phyloP scores from a whole-genome alignment of 768 basidiomycete species.

The Leccinum boreale region DNA sequence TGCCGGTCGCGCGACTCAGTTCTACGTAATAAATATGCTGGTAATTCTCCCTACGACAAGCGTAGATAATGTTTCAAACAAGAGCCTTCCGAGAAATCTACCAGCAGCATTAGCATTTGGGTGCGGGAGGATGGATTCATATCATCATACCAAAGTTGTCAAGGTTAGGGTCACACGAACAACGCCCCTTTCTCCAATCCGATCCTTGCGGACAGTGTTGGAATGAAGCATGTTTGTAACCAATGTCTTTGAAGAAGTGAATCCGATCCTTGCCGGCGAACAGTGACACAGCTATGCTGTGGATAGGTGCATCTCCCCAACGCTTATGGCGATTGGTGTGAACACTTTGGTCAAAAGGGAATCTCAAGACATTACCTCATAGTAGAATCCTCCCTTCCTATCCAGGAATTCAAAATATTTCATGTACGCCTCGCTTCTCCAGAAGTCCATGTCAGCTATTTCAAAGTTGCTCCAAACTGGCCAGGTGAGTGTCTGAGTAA shows the following conservation, averaged over 20 bases:
- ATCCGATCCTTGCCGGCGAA: constrained; percentile 87
- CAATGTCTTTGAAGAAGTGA: constrained; percentile 94
- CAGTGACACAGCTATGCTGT: constrained; percentile 87
- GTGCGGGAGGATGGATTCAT: neutral
- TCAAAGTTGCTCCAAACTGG: constrained; percentile 94
- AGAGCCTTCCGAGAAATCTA: constrained; percentile 29
- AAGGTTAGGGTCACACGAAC: constrained; percentile 68
- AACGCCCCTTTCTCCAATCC: constrained; percentile 74
- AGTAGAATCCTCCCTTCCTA: constrained; percentile 80
- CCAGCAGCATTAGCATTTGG: constrained; percentile 4
- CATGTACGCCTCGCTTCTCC: constrained; percentile 78
- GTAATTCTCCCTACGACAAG: constrained; percentile 14
- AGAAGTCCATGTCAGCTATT: constrained; percentile 81
- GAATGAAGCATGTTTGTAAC: constrained; percentile 91
- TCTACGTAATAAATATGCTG: neutral
- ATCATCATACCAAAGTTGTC: constrained; percentile 67
- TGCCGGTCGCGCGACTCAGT: neutral
- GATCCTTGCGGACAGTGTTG: constrained; percentile 85
- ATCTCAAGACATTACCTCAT: constrained; percentile 50
- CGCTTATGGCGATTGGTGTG: constrained; percentile 42
- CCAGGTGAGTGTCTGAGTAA: neutral
- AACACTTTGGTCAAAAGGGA: neutral
- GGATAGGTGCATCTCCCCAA: constrained; percentile 94
- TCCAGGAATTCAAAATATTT: constrained; percentile 86
- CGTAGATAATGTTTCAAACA: constrained; percentile 30